Evolutionary conservation across 2,329 filamentous ascomycete species (phyloP).

Genomic region (Colletotrichum trifolii): DNA sequence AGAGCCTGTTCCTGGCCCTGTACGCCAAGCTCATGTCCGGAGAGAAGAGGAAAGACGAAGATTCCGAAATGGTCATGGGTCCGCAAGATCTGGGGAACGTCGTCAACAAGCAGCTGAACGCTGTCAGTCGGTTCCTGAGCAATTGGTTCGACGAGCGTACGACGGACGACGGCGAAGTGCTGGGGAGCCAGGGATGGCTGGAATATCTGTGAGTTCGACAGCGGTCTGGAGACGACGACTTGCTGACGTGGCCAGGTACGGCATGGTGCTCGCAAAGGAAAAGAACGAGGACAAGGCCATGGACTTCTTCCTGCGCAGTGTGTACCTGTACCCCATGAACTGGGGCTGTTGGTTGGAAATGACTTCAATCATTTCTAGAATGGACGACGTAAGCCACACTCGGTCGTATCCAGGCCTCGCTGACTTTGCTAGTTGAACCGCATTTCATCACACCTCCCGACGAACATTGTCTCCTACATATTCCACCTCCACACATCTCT

Average conservation of each 20-base stretch:
- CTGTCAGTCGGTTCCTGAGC: slow-evolving; percentile 80
- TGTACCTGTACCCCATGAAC: slow-evolving; percentile 92
- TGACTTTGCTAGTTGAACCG: slow-evolving; percentile 71
- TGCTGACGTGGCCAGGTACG: slow-evolving; percentile 67
- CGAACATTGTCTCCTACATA: slow-evolving; percentile 92
- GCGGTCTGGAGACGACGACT: slow-evolving; percentile 13
- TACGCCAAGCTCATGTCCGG: slow-evolving; percentile 94
- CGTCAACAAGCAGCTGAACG: slow-evolving; percentile 84
- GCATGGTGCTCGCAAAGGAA: slow-evolving; percentile 87
- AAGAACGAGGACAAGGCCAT: slow-evolving; percentile 90
- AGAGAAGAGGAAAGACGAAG: slow-evolving; percentile 96
- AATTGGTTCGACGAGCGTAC: slow-evolving; percentile 80
- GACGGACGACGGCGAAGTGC: slow-evolving; percentile 66
- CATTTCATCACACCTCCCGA: slow-evolving; percentile 78
- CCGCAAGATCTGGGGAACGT: slow-evolving; percentile 89
- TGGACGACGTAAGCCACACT: slow-evolving; percentile 79
- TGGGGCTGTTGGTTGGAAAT: slow-evolving; percentile 98
- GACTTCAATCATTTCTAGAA: slow-evolving; percentile 79
- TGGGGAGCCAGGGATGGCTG: slow-evolving; percentile 87
- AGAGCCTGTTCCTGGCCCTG: slow-evolving; percentile 89
- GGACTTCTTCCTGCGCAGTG: slow-evolving; percentile 87
- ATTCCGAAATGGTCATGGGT: slow-evolving; percentile 96
- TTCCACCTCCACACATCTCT: slow-evolving; percentile 93
- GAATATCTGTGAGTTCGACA: slow-evolving; percentile 74
- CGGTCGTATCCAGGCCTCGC: slow-evolving; percentile 26